Evolutionary conservation across 495 filamentous ascomycete species (phyloP).

Genomic region (Talaromyces proteolyticus): DNA sequence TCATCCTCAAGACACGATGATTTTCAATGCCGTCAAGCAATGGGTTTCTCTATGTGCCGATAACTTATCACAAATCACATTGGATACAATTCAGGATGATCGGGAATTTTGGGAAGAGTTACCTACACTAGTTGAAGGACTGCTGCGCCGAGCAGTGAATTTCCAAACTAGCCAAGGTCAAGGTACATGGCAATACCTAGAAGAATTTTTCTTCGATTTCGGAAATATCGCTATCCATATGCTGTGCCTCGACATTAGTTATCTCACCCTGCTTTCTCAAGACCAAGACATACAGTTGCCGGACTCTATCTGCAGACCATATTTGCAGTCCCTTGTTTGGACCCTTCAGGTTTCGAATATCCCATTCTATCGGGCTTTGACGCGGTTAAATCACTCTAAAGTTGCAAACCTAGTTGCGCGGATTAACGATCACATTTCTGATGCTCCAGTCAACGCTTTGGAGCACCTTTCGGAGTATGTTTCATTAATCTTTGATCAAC

Average conservation of each 20-base stretch:
- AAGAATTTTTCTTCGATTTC: constrained; percentile 31
- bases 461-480: constrained; percentile 18
- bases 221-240: constrained; percentile 29
- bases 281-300: constrained; percentile 18
- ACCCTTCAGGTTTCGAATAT: constrained; percentile 20
- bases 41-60: constrained; percentile 29
- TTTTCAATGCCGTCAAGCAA: constrained; percentile 21
- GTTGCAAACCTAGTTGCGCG: constrained; percentile 17
- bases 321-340: constrained; percentile 23
- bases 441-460: constrained; percentile 17
- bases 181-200: constrained; percentile 18
- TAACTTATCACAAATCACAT: constrained; percentile 23
- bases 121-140: constrained; percentile 31
- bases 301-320: constrained; percentile 22
- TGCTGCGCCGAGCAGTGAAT: constrained; percentile 31
- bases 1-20: constrained; percentile 17
- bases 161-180: constrained; percentile 23
- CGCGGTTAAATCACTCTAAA: constrained; percentile 17
- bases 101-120: constrained; percentile 49
- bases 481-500: constrained; percentile 16
- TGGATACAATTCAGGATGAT: constrained; percentile 26
- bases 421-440: constrained; percentile 21
- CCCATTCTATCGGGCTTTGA: constrained; percentile 26
- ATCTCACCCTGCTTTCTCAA: constrained; percentile 17
- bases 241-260: constrained; percentile 23